phyloP scores from a whole-genome alignment of 805 yeast genomes.

The Candida nemodendra region DNA sequence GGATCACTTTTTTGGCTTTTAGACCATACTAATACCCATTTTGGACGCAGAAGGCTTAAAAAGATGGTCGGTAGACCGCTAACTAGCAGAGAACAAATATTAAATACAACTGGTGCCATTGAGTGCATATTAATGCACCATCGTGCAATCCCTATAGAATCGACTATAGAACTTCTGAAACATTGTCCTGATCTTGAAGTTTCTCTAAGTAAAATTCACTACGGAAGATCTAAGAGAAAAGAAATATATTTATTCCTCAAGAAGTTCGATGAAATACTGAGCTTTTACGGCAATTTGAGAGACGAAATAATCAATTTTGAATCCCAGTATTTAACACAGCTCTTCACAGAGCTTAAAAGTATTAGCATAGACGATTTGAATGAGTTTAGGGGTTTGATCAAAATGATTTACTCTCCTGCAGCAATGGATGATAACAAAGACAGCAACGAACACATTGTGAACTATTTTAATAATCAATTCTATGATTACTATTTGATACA shows the following conservation, averaged over 20 bases:
- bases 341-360: slow-evolving; percentile 19
- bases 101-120: slow-evolving; percentile 62
- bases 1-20: slow-evolving; percentile 82
- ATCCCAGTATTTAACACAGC: slow-evolving; percentile 22
- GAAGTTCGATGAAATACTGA: slow-evolving; percentile 40
- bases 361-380: slow-evolving; percentile 14
- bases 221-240: slow-evolving; percentile 54
- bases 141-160: slow-evolving; percentile 36
- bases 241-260: slow-evolving; percentile 58
- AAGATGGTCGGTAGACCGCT: slow-evolving; percentile 80
- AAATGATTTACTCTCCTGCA: slow-evolving; percentile 50
- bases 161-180: slow-evolving; percentile 27
- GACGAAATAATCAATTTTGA: slow-evolving; percentile 17
- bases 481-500: slow-evolving; percentile 38
- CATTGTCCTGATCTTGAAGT: slow-evolving; percentile 55
- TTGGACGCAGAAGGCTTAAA: slow-evolving; percentile 66
- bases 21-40: slow-evolving; percentile 75
- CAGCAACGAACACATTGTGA: slow-evolving; percentile 34
- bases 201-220: slow-evolving; percentile 56
- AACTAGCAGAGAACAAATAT: slow-evolving; percentile 49
- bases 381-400: slow-evolving; percentile 35
- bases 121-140: slow-evolving; percentile 43
- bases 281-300: slow-evolving; percentile 25
- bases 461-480: slow-evolving; percentile 44
- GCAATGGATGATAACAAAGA: slow-evolving; percentile 54